Evolutionary conservation across 2,329 filamentous ascomycete species (phyloP).

Genomic region (Fusarium continuum): DNA sequence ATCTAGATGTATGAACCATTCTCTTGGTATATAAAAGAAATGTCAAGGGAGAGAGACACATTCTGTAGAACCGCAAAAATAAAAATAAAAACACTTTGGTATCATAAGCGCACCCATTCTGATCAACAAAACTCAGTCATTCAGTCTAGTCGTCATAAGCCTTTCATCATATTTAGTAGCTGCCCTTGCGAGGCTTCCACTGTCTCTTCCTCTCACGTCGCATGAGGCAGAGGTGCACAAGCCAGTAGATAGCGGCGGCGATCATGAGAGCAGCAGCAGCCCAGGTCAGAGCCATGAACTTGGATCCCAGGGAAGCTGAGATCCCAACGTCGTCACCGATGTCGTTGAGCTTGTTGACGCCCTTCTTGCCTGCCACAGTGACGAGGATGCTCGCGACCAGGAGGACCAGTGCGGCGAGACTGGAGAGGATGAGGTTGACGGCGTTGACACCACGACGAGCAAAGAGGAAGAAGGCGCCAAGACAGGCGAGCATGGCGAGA

Average conservation of each 20-base stretch:
- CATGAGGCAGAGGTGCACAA: constrained; percentile 45
- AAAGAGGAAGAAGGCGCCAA: constrained; percentile 50
- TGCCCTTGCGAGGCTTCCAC: constrained; percentile 44
- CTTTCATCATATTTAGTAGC: constrained; percentile 33
- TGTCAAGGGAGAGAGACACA: not conserved
- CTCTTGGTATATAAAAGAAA: constrained; percentile 1
- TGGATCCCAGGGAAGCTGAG: constrained; percentile 52
- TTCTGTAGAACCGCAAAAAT: constrained; percentile 7
- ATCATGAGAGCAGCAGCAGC: constrained; percentile 57
- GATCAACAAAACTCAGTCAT: constrained; percentile 8
- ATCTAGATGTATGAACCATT: constrained; percentile 5
- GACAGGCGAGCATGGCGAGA: constrained; percentile 53
- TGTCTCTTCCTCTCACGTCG: constrained; percentile 42
- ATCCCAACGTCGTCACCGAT: constrained; percentile 57
- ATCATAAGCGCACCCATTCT: constrained; percentile 29
- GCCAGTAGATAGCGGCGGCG: constrained; percentile 54
- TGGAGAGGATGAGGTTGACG: constrained; percentile 51
- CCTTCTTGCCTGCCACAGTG: constrained; percentile 54
- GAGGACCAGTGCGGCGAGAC: constrained; percentile 50
- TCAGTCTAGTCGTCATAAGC: constrained; percentile 23
- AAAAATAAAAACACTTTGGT: constrained; percentile 30
- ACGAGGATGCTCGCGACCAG: constrained; percentile 55
- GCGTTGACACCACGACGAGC: constrained; percentile 41
- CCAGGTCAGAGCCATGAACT: constrained; percentile 59
- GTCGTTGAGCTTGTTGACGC: constrained; percentile 54